Percentiles rank a stretch among this genome's conserved stretches.
These are phyloP conservation scores for Calocybe gangraenosa DNA, from an alignment of 768 basidiomycete genomes.

Conservation along the genomic window DNA sequence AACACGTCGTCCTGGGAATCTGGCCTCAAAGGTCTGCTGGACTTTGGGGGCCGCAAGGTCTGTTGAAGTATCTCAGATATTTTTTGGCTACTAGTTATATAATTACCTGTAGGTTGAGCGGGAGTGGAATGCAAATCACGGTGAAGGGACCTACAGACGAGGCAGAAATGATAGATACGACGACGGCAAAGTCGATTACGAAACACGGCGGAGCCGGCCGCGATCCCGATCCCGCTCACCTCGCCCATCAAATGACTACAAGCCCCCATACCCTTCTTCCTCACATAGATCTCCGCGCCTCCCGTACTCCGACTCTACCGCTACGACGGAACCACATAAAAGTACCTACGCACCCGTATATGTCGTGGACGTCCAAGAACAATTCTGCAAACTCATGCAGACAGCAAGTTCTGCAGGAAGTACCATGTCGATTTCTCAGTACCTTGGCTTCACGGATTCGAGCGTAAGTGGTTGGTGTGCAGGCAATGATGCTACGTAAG, in stretches of 20 bases:
- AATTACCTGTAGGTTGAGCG: no score
- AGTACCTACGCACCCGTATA: slow-evolving; percentile 26
- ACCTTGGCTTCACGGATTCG: slow-evolving; percentile 22
- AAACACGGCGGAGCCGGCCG: slow-evolving; percentile 7
- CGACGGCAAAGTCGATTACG: slow-evolving; percentile 2
- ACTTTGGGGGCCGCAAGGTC: slow-evolving; percentile 9
- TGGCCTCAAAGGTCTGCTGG: slow-evolving; percentile 33
- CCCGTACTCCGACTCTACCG: not conserved
- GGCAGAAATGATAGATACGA: not conserved
- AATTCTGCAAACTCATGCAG: slow-evolving; percentile 38
- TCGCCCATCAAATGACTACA: not conserved
- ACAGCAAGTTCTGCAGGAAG: slow-evolving; percentile 14
- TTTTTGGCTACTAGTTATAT: no score
- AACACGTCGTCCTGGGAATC: slow-evolving; percentile 36
- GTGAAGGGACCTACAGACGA: not conserved
- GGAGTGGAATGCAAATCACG: no score
- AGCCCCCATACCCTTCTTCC: not conserved
- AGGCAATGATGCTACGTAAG: slow-evolving; percentile 50
- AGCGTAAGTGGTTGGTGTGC: slow-evolving; percentile 39
- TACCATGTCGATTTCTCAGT: slow-evolving; percentile 25
- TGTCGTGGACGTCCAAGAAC: slow-evolving; percentile 36
- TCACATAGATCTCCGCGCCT: slow-evolving; percentile 4
- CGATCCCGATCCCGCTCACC: slow-evolving; percentile 22
- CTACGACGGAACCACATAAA: not conserved
- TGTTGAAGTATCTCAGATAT: not conserved